Conservation (phyloP, 345 rosid species). For the Dipteronia sinensis region DNA sequence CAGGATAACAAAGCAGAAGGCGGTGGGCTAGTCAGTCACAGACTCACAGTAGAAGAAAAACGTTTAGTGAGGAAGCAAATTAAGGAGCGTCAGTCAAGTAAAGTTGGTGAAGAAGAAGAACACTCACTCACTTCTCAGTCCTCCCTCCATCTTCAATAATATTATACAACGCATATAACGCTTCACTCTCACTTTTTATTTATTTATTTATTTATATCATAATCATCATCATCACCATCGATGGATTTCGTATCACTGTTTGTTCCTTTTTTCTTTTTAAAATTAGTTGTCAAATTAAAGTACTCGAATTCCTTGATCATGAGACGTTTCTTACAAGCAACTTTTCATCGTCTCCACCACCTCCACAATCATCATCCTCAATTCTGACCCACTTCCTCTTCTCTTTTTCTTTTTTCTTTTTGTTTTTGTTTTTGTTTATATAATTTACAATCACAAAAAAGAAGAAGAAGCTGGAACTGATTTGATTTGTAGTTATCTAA, state of each 20-base stretch:
- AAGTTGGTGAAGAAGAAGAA: conserved; percentile 7
- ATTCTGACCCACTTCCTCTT: conserved; percentile 3
- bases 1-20: neutral
- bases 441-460: neutral
- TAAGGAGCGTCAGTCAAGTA: neutral
- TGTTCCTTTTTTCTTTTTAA: conserved; percentile 55
- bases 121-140: neutral
- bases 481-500: neutral
- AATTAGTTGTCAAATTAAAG: conserved; percentile 47
- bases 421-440: neutral
- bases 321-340: conserved; percentile 49
- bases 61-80: neutral
- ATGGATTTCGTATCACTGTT: conserved; percentile 48
- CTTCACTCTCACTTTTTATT: neutral
- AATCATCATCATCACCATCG: neutral
- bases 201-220: too few species aligned
- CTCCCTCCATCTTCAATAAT: neutral
- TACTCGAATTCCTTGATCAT: conserved; percentile 42
- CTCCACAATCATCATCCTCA: conserved; percentile 9
- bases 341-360: conserved; percentile 25
- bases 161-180: neutral
- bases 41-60: neutral
- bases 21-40: conserved; percentile 9
- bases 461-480: neutral
- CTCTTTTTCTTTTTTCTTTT: neutral